Evolutionary conservation across 345 rosid genomes (phyloP).

Genomic region (Cardamine occulta): DNA sequence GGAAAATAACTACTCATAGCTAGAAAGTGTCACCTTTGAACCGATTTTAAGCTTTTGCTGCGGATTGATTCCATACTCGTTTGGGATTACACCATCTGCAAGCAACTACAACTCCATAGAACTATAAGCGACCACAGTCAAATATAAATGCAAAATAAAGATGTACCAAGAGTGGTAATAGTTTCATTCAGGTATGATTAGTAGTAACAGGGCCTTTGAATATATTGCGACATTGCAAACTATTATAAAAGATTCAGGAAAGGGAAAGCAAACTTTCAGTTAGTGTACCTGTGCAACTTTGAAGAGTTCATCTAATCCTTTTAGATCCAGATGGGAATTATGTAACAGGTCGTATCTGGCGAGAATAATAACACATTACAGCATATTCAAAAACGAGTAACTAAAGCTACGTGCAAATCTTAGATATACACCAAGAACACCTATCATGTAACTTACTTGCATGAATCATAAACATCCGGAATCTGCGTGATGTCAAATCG

Average conservation of each 20-base stretch:
- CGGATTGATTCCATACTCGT: constrained; percentile 97
- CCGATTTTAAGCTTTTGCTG: constrained; percentile 96
- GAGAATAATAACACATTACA: constrained; percentile 17
- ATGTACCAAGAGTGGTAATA: constrained; percentile 19
- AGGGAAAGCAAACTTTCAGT: neutral
- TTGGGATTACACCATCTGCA: constrained; percentile 99
- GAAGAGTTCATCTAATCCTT: constrained; percentile 89
- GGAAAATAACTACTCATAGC: constrained; percentile 8
- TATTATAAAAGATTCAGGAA: constrained; percentile 49
- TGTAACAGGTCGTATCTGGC: constrained; percentile 93
- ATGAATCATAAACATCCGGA: constrained; percentile 98
- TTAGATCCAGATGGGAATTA: constrained; percentile 94
- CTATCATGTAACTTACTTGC: constrained; percentile 77
- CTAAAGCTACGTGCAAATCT: constrained; percentile 16
- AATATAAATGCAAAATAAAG: constrained; percentile 6
- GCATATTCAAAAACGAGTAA: constrained; percentile 19
- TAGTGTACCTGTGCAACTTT: constrained; percentile 92
- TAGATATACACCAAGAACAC: neutral
- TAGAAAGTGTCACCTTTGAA: constrained; percentile 66
- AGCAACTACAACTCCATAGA: constrained; percentile 65
- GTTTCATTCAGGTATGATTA: neutral
- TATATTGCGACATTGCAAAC: constrained; percentile 10
- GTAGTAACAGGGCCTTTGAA: constrained; percentile 16
- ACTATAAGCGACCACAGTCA: constrained; percentile 6
- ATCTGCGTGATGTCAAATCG: constrained; percentile 97